Evolutionary conservation across 2,329 filamentous ascomycete species (phyloP), one percentile per base, ranked within the genome.

Genomic region (Xylariaceae sp.): DNA sequence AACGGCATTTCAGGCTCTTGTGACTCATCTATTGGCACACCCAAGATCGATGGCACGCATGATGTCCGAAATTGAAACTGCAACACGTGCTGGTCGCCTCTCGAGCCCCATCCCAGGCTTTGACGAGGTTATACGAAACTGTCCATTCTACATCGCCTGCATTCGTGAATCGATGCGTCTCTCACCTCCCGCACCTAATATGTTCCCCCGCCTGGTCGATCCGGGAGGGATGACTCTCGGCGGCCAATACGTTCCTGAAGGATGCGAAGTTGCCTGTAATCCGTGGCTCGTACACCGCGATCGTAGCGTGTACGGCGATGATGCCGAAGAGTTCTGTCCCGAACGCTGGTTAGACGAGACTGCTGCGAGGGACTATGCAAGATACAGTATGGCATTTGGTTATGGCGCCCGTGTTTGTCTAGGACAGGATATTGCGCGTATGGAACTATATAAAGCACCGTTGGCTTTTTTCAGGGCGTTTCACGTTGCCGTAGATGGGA

Each of bases 101-200:
- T 61, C 63, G 2, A n/a, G n/a, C n/a, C 43, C 54, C 3, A 48
- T 68, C 57, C 55, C 70, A 42, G 65, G 71, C 47, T 71, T 72
- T 50, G 60, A 66, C 23, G 70, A 75, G 46, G 66, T 74, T 6
- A 49, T 65, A 4, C 54, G 59, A 8, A 61, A 69, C 41, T 65
- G 65, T 35, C 75, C 70, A 1, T 79, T 67, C 59, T 77, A 72
- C 48, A 61, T 72, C 3, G 73, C 72, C 2, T 76, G 73, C 48
- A 67, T 79, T 37, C 69, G 70, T 21, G 75, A 79, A 54, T 67
- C 68, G 1, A 62, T 79, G 53, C 71, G 75, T 2, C 63, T 79
- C 17, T 68, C 70, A 43, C 75, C 75, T 1, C 67, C 75, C 0
- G 74, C 72, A 0, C 70, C 74, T 2, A 76, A 72, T 45, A 67